Percentiles rank a stretch among this genome's conserved stretches.
These are phyloP conservation scores for Fraxinus ornus DNA, from an alignment of 305 asterid genomes.

Conservation along the genomic window DNA sequence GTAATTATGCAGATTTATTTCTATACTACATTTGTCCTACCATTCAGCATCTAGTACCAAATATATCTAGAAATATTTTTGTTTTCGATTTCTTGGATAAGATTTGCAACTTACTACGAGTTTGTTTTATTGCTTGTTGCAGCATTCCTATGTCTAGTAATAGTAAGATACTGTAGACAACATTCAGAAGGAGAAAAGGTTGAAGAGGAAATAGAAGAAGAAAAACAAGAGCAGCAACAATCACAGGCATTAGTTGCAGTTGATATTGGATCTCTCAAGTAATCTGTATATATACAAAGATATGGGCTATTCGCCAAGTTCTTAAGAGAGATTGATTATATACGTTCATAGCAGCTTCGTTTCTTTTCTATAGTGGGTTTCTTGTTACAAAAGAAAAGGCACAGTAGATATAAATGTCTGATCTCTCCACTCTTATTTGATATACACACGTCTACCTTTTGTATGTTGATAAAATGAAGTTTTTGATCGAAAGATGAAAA, in stretches of 20 bases:
- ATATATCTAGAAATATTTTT: not conserved
- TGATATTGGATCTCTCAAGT: conserved; percentile 23
- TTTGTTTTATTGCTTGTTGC: conserved; percentile 27
- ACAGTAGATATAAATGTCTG: not conserved
- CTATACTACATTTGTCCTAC: not conserved
- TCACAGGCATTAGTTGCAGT: conserved; percentile 54
- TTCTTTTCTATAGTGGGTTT: not conserved
- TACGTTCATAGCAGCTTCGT: not conserved
- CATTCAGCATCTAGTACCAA: not conserved
- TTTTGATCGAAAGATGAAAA: too few species aligned
- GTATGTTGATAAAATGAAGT: not conserved
- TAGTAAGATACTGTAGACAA: conserved; percentile 62
- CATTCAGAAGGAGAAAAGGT: conserved; percentile 26
- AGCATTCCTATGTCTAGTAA: conserved; percentile 78
- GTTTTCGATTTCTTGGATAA: not conserved
- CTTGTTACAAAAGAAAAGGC: not conserved
- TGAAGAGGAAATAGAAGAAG: conserved; percentile 33
- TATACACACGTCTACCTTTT: not conserved
- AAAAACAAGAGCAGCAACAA: conserved; percentile 23
- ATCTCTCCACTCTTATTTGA: not conserved
- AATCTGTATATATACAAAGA: not conserved
- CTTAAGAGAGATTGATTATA: not conserved
- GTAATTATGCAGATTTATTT: conserved; percentile 31
- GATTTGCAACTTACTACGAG: not conserved
- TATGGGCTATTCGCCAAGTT: not conserved